These are phyloP conservation scores for Globisporangium uncinulatum DNA, from an alignment of 352 stramenopile genomes.

Conservation along the genomic window DNA sequence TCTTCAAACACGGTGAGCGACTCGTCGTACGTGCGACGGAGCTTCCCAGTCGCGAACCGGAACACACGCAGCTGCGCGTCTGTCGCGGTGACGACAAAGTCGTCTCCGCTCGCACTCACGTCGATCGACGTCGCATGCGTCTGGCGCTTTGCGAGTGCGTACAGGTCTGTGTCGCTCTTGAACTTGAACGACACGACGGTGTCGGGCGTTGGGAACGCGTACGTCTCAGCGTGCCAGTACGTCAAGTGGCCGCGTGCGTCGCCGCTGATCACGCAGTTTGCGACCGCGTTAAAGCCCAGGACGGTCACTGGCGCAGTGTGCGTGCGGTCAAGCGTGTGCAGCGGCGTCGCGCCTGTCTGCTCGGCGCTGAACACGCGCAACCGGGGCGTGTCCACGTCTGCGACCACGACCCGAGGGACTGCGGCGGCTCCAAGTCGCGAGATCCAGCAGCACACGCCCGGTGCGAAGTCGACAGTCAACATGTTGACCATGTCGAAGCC, in stretches of 20 bases:
- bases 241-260: constrained; percentile 93
- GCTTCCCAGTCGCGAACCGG: constrained; percentile 79
- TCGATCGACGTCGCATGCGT: constrained; percentile 76
- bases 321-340: constrained; percentile 70
- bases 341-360: constrained; percentile 34
- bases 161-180: constrained; percentile 97
- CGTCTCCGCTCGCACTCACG: constrained; percentile 53
- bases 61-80: constrained; percentile 91
- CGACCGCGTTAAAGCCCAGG: constrained; percentile 81
- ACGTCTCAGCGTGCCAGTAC: constrained; percentile 88
- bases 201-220: constrained; percentile 29
- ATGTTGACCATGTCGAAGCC: constrained; percentile 99
- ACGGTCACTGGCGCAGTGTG: constrained; percentile 90
- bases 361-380: constrained; percentile 89
- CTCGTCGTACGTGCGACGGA: constrained; percentile 89
- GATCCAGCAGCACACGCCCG: constrained; percentile 74
- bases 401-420: constrained; percentile 71
- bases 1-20: constrained; percentile 87
- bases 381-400: constrained; percentile 45
- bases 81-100: constrained; percentile 83
- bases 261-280: constrained; percentile 88
- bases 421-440: constrained; percentile 41
- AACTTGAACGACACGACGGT: constrained; percentile 75
- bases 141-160: constrained; percentile 92
- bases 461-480: constrained; percentile 76